Base-by-base conservation (phyloP, 768 basidiomycete species). In the Boletus insuetus region DNA sequence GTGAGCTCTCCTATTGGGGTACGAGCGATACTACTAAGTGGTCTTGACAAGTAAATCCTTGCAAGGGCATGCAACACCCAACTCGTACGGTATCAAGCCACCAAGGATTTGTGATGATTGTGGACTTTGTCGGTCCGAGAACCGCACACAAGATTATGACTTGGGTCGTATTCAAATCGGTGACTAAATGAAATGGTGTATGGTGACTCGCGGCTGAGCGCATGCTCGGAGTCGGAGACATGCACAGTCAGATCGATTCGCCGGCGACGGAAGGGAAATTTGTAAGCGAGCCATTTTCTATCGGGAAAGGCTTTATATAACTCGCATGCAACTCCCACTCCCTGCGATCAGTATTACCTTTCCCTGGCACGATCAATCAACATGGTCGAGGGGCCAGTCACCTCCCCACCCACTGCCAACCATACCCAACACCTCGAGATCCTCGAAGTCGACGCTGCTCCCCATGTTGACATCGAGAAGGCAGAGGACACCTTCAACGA, bases 401-500 rank as follows among this genome's bases (percentile, higher is more conserved):
- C 41, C 43, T 49, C 37, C 9, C 13, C n/a, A 17, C 41, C 41
- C 31, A n/a, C 46, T 13, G 10, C 39, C 37, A 17, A 38, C 17
- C 26, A 16, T n/a, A 26, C 56, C 3, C 54, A 61, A 45, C 66
- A 66, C 49, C 19, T 54, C 17, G 62, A 67, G 38, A 54, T 61
- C 42, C 47, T 58, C 46, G 55, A 69, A 47, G 59, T 64, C 38
- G 64, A 64, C 17, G 53, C 62, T 6, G 34, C 58, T 58, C 53
- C 65, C 13, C 77, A 79, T 51, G 75, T 85, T 41, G 75, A 86
- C 66, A 64, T 86, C n/a, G 60, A 66, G 5, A 59, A 71, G 39
- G 84, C 84, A 9, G 79, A 82, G 66, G 66, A 73, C 24, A 76
- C 79, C 42, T 86, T 84, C 67, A 75, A 82, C 58, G 75, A 77